These are phyloP conservation scores for Danielia oregonensis DNA, from an alignment of 805 yeast species.

Conservation along the genomic window DNA sequence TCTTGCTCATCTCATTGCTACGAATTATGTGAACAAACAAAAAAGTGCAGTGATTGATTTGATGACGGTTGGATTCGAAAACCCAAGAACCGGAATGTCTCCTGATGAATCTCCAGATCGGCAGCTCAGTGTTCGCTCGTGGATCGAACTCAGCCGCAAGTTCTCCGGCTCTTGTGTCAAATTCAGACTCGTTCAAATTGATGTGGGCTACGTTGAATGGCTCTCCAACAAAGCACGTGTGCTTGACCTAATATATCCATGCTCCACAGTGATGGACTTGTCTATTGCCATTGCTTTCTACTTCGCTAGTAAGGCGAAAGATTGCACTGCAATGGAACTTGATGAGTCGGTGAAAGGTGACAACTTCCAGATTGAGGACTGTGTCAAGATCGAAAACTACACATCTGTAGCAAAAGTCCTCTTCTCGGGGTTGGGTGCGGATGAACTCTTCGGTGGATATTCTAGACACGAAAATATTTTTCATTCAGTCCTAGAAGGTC, in stretches of 20 bases:
- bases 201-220: slow-evolving; percentile 72
- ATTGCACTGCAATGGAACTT: slow-evolving; percentile 5
- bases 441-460: slow-evolving; percentile 94
- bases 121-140: slow-evolving; percentile 61
- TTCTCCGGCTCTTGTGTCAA: slow-evolving; percentile 33
- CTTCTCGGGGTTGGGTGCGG: slow-evolving; percentile 94
- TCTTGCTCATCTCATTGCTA: slow-evolving; percentile 51
- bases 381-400: slow-evolving; percentile 24
- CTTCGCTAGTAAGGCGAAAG: slow-evolving; percentile 65
- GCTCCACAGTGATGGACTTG: slow-evolving; percentile 88
- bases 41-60: slow-evolving; percentile 50
- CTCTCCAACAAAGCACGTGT: slow-evolving; percentile 49
- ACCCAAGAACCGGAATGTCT: slow-evolving; percentile 64
- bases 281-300: slow-evolving; percentile 94
- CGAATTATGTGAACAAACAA: slow-evolving; percentile 9
- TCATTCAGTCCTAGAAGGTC: no score
- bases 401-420: slow-evolving; percentile 62
- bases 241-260: slow-evolving; percentile 70
- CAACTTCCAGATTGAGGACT: slow-evolving; percentile 3
- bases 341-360: slow-evolving; percentile 8
- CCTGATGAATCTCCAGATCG: slow-evolving; percentile 85
- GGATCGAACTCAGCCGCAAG: slow-evolving; percentile 43
- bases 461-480: slow-evolving; percentile 69
- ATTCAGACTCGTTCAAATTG: slow-evolving; percentile 60
- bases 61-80: slow-evolving; percentile 90